Conservation (phyloP, 192 early-diverging fungal species). For the Backusella tarrabulga region DNA sequence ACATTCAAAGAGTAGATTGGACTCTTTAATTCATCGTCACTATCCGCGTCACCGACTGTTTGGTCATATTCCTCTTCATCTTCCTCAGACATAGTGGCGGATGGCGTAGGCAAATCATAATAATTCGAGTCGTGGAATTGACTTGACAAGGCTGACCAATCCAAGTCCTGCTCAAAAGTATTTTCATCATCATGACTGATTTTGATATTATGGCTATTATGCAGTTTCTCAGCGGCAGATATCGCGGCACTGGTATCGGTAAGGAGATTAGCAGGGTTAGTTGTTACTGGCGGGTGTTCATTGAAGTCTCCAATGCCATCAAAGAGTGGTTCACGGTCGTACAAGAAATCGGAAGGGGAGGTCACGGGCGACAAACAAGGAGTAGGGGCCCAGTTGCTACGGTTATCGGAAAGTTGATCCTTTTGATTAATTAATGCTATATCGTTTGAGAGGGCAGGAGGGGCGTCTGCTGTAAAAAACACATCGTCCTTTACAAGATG, state of each 20-base stretch:
- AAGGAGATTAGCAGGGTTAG: not conserved
- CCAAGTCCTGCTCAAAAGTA: not conserved
- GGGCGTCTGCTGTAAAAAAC: not conserved
- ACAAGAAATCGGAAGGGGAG: slow-evolving; percentile 18
- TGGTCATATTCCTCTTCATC: not conserved
- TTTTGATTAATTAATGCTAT: not conserved
- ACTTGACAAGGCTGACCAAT: slow-evolving; percentile 12
- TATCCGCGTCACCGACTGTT: not conserved
- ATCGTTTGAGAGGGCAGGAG: not conserved
- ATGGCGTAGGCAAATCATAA: slow-evolving; percentile 4
- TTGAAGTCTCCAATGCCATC: slow-evolving; percentile 19
- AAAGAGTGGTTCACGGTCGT: slow-evolving; percentile 22
- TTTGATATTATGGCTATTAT: not conserved
- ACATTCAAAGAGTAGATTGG: not conserved
- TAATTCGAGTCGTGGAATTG: not conserved
- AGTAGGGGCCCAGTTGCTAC: slow-evolving; percentile 5
- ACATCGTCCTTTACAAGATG: slow-evolving; percentile 21
- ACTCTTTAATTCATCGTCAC: not conserved
- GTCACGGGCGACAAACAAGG: slow-evolving; percentile 24
- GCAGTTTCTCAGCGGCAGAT: not conserved
- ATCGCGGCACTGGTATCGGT: not conserved
- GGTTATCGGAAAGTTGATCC: not conserved
- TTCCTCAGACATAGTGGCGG: not conserved
- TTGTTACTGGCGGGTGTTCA: not conserved
- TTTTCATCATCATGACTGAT: not conserved